Conservation (phyloP, 2,329 filamentous ascomycete species). For the Cordyceps farinosa region DNA sequence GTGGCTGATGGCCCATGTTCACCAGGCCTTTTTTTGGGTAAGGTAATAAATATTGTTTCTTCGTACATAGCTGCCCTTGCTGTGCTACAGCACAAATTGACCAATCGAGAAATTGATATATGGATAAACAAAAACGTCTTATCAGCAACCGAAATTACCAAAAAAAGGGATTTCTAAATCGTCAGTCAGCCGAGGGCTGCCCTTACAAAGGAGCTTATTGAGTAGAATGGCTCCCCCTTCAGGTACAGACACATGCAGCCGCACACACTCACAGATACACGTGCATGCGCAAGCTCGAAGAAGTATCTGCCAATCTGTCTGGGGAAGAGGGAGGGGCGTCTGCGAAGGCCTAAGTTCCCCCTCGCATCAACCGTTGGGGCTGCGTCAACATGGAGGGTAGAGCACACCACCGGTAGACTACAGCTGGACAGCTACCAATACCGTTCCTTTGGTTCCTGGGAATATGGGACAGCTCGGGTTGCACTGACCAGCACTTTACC, state of each 20-base stretch:
- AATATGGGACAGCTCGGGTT: neutral
- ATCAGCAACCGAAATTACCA: neutral
- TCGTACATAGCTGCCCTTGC: neutral
- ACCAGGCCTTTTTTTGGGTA: neutral
- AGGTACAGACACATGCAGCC: neutral
- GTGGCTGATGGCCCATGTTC: neutral
- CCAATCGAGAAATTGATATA: neutral
- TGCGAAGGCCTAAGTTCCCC: neutral
- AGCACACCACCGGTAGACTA: neutral
- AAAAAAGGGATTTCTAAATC: neutral
- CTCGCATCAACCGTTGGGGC: neutral
- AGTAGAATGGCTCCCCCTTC: constrained; percentile 3
- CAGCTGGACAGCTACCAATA: neutral
- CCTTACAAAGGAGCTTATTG: constrained; percentile 1
- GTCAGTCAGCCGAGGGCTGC: neutral
- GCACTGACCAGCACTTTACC: constrained; percentile 6
- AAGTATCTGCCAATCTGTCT: neutral
- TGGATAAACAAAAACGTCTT: neutral
- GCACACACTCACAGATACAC: neutral
- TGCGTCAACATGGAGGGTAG: neutral
- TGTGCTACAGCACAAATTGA: neutral
- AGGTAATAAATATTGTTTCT: neutral
- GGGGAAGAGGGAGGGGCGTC: neutral
- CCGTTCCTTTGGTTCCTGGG: neutral
- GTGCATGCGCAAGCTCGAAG: neutral